Evolutionary conservation across 2,329 filamentous ascomycete genomes (phyloP), one percentile per base, ranked within the genome.

Genomic region (Penicillium sp.): DNA sequence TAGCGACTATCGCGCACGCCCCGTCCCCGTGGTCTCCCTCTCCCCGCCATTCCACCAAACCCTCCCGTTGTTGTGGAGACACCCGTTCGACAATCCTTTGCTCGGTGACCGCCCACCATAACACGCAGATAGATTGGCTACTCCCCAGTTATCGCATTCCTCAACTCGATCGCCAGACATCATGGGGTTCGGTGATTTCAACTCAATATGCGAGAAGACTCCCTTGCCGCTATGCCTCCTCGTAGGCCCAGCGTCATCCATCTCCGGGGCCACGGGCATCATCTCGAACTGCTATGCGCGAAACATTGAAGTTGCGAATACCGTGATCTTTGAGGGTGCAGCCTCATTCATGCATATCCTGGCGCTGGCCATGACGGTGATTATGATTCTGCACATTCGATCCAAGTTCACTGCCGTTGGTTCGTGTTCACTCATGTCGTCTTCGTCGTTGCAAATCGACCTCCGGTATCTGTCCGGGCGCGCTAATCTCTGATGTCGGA

Each of bases 361-460:
- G 48, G 88, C 91, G 11, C 76, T 98, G 50, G 76, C 84, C 60
- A 96, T 98, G 91, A 94, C 90, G 4, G 86, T 91, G 7, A 85
- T 95, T 63, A 98, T 98, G 93, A 90, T 98, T 53, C 78, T 98
- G 55, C 93, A 98, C 70, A 88, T 98, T 54, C 82, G 93, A 61
- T 91, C 88, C 62, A 98, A 98, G 73, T 98, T 98, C 70, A 98
- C 93, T 24, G 93, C 93, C 62, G 93, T 98, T 60, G 91, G 88
- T 91, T 79, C 50, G 86, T 66, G 39, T 45, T 38, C 18, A 32
- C 27, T 39, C 13, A 13, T 27, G 12, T 18, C 8, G 12, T 13
- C 7, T 18, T 34, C 26, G 12, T 44, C 13, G 27, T 27, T 13
- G 28, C 29, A 40, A 29, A 41, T 27, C 34, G n/a, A 29, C 5